phyloP scores from a whole-genome alignment of 345 rosid genomes.

The Crucihimalaya himalaica region DNA sequence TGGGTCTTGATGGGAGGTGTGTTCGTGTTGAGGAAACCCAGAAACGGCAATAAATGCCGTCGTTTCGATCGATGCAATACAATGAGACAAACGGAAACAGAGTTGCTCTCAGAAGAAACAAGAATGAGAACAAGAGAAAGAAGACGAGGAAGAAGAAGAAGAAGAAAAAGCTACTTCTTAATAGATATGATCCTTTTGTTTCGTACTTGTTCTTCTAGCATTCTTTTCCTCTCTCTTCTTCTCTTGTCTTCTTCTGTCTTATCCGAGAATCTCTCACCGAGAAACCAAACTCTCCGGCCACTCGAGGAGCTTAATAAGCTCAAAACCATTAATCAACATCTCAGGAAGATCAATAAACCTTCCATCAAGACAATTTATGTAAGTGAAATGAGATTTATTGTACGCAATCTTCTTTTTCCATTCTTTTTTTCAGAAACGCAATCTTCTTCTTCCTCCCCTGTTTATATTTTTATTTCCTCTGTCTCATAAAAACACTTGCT shows the following conservation, averaged over 20 bases:
- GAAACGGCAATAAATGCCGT: slow-evolving; percentile 53
- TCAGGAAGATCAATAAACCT: slow-evolving; percentile 85
- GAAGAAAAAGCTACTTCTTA: slow-evolving; percentile 39
- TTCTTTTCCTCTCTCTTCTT: slow-evolving; percentile 34
- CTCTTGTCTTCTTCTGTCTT: slow-evolving; percentile 47
- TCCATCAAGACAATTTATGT: slow-evolving; percentile 82
- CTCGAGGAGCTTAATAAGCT: slow-evolving; percentile 62
- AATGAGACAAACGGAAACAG: slow-evolving; percentile 41
- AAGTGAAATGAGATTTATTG: slow-evolving; percentile 17
- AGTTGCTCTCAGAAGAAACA: slow-evolving; percentile 36
- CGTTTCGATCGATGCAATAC: slow-evolving; percentile 49
- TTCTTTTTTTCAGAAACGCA: not conserved
- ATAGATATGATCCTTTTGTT: slow-evolving; percentile 45
- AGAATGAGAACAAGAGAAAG: slow-evolving; percentile 29
- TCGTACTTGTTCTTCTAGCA: slow-evolving; percentile 50
- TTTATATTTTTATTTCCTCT: not conserved
- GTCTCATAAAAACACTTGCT: slow-evolving; percentile 1
- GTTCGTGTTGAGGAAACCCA: slow-evolving; percentile 49
- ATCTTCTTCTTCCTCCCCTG: not conserved
- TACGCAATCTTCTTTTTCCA: not conserved
- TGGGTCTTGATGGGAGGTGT: slow-evolving; percentile 43
- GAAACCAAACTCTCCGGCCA: slow-evolving; percentile 68
- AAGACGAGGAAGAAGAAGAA: slow-evolving; percentile 45
- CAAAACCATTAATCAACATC: slow-evolving; percentile 56
- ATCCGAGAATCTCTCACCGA: slow-evolving; percentile 41